Evolutionary conservation across 164 flowering plant genomes (phyloP).

Genomic region (Litsea cubeba): DNA sequence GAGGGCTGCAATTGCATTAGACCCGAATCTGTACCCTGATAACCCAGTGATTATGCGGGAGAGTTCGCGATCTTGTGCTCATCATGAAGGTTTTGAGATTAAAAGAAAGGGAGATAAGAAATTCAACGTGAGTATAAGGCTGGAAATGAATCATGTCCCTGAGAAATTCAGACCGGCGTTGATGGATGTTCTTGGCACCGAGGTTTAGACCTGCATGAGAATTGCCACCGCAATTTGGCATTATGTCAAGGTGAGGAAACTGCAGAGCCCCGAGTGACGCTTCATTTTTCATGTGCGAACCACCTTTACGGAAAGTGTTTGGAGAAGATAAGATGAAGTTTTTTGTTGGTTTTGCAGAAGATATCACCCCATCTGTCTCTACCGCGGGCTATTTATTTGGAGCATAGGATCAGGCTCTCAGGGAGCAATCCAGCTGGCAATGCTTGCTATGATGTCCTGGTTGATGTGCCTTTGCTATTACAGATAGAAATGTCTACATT

Average conservation of each 20-base stretch:
- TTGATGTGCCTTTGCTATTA: constrained; percentile 66
- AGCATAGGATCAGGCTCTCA: constrained; percentile 76
- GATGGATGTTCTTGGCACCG: constrained; percentile 70
- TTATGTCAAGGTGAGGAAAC: constrained; percentile 61
- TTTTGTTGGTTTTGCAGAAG: constrained; percentile 52
- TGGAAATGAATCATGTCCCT: constrained; percentile 76
- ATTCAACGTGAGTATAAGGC: constrained; percentile 53
- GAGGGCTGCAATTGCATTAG: constrained; percentile 70
- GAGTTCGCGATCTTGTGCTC: constrained; percentile 56
- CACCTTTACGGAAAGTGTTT: constrained; percentile 68
- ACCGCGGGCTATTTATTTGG: constrained; percentile 67
- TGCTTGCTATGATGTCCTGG: constrained; percentile 73
- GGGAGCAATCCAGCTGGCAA: constrained; percentile 66
- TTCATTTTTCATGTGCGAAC: constrained; percentile 62
- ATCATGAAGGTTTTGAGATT: constrained; percentile 85
- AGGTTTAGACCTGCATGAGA: constrained; percentile 71
- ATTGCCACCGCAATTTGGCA: constrained; percentile 80
- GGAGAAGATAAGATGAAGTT: constrained; percentile 84
- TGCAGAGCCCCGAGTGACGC: constrained; percentile 63
- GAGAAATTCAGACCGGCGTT: constrained; percentile 69
- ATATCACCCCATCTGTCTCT: constrained; percentile 59
- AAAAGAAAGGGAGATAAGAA: constrained; percentile 88
- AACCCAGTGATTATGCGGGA: constrained; percentile 81
- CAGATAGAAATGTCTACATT: constrained; percentile 66
- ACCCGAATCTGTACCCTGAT: constrained; percentile 71